Conservation (phyloP, 192 early-diverging fungal species). For the Backusella morwellensis region DNA sequence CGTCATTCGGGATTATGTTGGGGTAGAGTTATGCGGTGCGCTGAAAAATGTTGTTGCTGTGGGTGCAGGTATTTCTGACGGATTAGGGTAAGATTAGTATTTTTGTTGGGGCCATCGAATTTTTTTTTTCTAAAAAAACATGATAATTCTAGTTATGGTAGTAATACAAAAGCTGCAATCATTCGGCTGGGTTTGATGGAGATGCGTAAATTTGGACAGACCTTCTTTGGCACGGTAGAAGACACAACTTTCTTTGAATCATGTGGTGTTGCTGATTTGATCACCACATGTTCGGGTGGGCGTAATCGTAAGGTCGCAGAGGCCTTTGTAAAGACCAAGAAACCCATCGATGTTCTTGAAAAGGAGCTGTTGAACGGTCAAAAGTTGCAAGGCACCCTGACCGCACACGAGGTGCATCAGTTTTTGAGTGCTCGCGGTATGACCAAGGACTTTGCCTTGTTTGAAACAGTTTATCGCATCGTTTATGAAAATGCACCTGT, state of each 20-base stretch:
- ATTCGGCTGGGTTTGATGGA: slow-evolving; percentile 95
- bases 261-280: slow-evolving; percentile 96
- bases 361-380: slow-evolving; percentile 92
- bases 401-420: slow-evolving; percentile 83
- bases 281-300: slow-evolving; percentile 95
- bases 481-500: slow-evolving; percentile 64
- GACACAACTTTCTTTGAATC: slow-evolving; percentile 95
- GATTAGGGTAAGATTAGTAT: slow-evolving; percentile 59
- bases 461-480: slow-evolving; percentile 87
- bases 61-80: slow-evolving; percentile 91
- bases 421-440: slow-evolving; percentile 61
- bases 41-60: slow-evolving; percentile 97
- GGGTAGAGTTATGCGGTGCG: slow-evolving; percentile 95
- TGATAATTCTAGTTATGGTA: slow-evolving; percentile 49
- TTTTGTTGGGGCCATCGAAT: slow-evolving; percentile 1
- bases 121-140: background rate
- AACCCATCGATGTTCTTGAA: slow-evolving; percentile 88
- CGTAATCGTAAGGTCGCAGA: slow-evolving; percentile 91
- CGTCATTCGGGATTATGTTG: slow-evolving; percentile 82
- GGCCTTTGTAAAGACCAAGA: slow-evolving; percentile 82
- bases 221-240: slow-evolving; percentile 74
- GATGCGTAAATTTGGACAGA: slow-evolving; percentile 89
- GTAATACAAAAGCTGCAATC: slow-evolving; percentile 97
- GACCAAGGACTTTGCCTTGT: slow-evolving; percentile 63
- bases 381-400: slow-evolving; percentile 94